Evolutionary conservation across 2,329 filamentous ascomycete genomes (phyloP).

Genomic region (Gyromitra esculenta): DNA sequence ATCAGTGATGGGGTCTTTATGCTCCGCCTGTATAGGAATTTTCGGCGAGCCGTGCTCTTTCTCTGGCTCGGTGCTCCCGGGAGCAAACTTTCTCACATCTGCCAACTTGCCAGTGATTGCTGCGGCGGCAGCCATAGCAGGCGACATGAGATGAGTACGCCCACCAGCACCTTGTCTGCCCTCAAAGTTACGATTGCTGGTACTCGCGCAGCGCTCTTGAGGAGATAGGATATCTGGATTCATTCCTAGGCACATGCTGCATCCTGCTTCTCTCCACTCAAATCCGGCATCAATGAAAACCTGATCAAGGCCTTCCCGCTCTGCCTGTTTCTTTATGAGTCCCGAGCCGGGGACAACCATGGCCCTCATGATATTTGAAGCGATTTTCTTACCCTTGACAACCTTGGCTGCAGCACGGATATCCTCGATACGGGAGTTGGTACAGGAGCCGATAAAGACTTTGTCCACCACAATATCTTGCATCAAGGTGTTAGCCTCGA

Average conservation of each 20-base stretch:
- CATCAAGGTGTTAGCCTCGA: constrained; percentile 85
- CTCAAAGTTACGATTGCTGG: constrained; percentile 97
- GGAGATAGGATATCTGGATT: constrained; percentile 97
- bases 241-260: constrained; percentile 99
- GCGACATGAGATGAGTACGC: constrained; percentile 94
- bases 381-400: constrained; percentile 86
- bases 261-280: constrained; percentile 97
- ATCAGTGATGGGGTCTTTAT: constrained; percentile 70
- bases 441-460: constrained; percentile 98
- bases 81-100: constrained; percentile 82
- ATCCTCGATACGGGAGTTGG: constrained; percentile 96
- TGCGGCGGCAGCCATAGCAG: constrained; percentile 92
- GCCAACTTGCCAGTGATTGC: constrained; percentile 90
- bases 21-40: constrained; percentile 69
- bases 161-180: constrained; percentile 92
- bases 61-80: constrained; percentile 65
- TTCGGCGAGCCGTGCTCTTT: constrained; percentile 69
- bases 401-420: constrained; percentile 85
- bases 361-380: constrained; percentile 87
- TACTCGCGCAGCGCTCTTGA: constrained; percentile 91
- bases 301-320: constrained; percentile 90
- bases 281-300: constrained; percentile 93
- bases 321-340: constrained; percentile 89
- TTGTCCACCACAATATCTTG: constrained; percentile 93
- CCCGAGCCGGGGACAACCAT: constrained; percentile 98